Evolutionary conservation across 257 asterid genomes (phyloP), one percentile per base, ranked within the genome.

Genomic region (Primulina tabacum): DNA sequence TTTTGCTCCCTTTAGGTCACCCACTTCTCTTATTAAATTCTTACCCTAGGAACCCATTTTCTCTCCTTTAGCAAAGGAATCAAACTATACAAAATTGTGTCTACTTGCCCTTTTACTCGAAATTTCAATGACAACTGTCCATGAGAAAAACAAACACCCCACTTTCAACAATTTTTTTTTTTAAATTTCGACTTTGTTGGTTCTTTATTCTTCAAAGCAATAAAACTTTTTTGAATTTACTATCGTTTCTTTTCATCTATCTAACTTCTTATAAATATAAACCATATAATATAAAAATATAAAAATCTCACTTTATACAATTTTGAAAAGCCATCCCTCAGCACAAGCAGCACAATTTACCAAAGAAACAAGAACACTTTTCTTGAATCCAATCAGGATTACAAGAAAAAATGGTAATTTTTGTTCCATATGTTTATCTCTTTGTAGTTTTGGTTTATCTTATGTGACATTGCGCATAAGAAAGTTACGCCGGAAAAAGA

Each of bases 41-140:
- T 82, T 72, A 79, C 57, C 60, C 78, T 71, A 78, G 65, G 60
- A 65, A 57, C 37, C 76, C 78, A 73, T 67, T 73, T 68, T 70
- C 30, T 67, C 63, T 60, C 69, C 82, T 75, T 79, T 79, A 77
- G 58, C 71, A 65, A 82, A 80, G 82, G 90, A 84, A 88, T 83
- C 85, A 81, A 75, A 60, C 79, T 53, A 74, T 66, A 75, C 75
- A 74, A 68, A 76, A 43, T 43, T 43, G 55, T 65, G 80, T 68
- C 77, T 72, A 77, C 83, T 68, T 75, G 64, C 83, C 72, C 67
- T 59, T 35, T 74, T 53, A 67, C 34, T 67, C 75, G 69, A 76
- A 83, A 74, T 67, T 79, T 77, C 89, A 82, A 76, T 82, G 90
- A 87, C 97, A 89, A 83, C 95, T 91, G 96, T 84, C 90, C 71